Base-by-base conservation (phyloP, 164 flowering plant genomes). In the Akebia trifoliata region DNA sequence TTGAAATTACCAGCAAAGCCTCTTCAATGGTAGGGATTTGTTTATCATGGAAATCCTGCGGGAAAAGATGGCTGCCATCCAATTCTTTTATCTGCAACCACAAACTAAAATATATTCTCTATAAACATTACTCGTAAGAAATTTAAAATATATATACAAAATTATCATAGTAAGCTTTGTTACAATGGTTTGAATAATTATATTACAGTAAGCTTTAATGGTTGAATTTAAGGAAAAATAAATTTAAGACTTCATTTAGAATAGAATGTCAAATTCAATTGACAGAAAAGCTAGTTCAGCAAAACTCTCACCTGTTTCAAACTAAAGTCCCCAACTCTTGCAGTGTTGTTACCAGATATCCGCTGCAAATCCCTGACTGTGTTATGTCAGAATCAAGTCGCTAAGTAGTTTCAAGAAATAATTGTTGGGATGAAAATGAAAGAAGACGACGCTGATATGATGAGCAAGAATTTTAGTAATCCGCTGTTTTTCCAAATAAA, bases 321-420 rank as follows among this genome's bases (percentile, higher is more conserved):
- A 68, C 71, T 85, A 49, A 83, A 67, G 75, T 80, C 54, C 14
- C 96, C 97, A 68, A 87, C 97, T 76, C 63, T 87, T 60, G 89
- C 74, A 56, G 85, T 70, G 34, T 37, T 64, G 60, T 86, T 83
- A 60, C 97, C 89, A 71, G 90, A 71, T 66, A 90, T 71, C 60
- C 78, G 76, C 82, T 93, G 99, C 88, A 93, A 80, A 68, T 93
- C 99, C 95, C 99, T 93, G 97, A 78, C 95, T 84, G 95, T 70
- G 72, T 61, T 75, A 78, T 43, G 61, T 71, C 44, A 71, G 52
- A 74, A 78, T 85, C 73, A 84, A 70, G 59, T 65, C 40, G 63
- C 74, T 71, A 53, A 65, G 65, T 42, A 60, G 57, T 30, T 60
- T 65, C 45, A 44, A 77, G 12, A 47, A 34, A 46, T 20, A 52